A percentile compares a stretch with the other conserved stretches of the same genome.
These are phyloP conservation scores for Lizonia empirigonia DNA, from an alignment of 2,329 filamentous ascomycete species.

Conservation along the genomic window DNA sequence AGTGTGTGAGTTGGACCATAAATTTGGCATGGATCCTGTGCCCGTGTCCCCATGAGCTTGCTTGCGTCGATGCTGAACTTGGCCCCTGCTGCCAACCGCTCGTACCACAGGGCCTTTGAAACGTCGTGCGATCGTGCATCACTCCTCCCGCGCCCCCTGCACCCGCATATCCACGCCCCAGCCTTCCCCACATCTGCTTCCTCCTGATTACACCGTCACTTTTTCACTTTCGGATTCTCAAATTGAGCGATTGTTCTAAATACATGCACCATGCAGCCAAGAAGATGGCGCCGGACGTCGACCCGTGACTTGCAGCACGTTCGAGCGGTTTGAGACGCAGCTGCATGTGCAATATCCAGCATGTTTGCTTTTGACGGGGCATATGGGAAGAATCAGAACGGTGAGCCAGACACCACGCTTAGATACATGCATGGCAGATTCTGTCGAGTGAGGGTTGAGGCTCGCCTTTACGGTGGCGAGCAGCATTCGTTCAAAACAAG, in stretches of 20 bases:
- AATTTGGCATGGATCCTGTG: too few species aligned
- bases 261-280: background rate
- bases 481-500: too few species aligned
- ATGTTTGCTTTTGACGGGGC: background rate
- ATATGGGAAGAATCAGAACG: too few species aligned
- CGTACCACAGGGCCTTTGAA: background rate
- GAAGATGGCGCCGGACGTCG: background rate
- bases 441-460: too few species aligned
- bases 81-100: too few species aligned
- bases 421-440: too few species aligned
- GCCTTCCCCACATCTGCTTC: background rate
- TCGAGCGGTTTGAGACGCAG: background rate
- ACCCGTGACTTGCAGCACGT: background rate
- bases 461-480: too few species aligned
- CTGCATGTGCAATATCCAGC: too few species aligned
- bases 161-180: background rate
- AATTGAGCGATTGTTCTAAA: background rate
- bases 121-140: background rate
- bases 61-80: too few species aligned
- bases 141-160: background rate
- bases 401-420: too few species aligned
- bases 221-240: background rate
- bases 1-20: background rate
- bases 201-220: constrained; percentile 1
- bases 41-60: too few species aligned